A percentile compares a stretch with the other conserved stretches of the same genome.
These are phyloP conservation scores for Tilletiaria anomala DNA, from an alignment of 1,284 basidiomycete species.

Conservation along the genomic window DNA sequence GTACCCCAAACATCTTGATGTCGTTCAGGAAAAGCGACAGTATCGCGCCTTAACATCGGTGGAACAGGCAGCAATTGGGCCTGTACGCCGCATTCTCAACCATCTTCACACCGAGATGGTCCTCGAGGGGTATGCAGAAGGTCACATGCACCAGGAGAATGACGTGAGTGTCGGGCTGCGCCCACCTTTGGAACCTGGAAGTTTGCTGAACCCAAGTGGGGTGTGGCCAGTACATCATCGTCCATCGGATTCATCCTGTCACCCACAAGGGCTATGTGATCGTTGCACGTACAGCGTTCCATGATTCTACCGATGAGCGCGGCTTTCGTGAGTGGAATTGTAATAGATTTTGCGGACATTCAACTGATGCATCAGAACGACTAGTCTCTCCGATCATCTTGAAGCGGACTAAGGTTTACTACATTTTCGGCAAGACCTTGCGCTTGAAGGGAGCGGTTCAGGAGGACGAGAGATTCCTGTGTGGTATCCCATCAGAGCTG, in stretches of 20 bases:
- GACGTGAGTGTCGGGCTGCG: too few species aligned
- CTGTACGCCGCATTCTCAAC: conserved; percentile 26
- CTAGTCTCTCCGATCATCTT: conserved; percentile 19
- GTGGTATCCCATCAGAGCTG: conserved; percentile 19
- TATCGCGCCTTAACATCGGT: conserved; percentile 6
- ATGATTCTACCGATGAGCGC: too few species aligned
- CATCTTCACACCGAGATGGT: conserved; percentile 34
- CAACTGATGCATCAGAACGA: too few species aligned
- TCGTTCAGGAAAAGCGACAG: conserved; percentile 22
- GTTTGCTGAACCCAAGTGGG: neutral
- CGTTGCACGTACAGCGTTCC: conserved; percentile 28
- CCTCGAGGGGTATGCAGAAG: conserved; percentile 20
- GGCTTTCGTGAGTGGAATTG: conserved; percentile 15
- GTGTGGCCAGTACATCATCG: conserved; percentile 22
- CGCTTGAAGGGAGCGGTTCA: conserved; percentile 3
- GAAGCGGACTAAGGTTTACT: conserved; percentile 18
- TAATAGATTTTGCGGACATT: too few species aligned
- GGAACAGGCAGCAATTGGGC: conserved; percentile 7
- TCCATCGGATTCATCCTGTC: conserved; percentile 30
- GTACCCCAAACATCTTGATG: conserved; percentile 25
- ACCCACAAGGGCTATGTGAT: conserved; percentile 27
- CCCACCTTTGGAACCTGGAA: too few species aligned
- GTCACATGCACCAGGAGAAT: conserved; percentile 30
- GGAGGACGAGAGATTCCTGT: conserved; percentile 12
- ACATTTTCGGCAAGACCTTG: conserved; percentile 25